Conservation (phyloP, 495 filamentous ascomycete species). For the Neurospora sp. region DNA sequence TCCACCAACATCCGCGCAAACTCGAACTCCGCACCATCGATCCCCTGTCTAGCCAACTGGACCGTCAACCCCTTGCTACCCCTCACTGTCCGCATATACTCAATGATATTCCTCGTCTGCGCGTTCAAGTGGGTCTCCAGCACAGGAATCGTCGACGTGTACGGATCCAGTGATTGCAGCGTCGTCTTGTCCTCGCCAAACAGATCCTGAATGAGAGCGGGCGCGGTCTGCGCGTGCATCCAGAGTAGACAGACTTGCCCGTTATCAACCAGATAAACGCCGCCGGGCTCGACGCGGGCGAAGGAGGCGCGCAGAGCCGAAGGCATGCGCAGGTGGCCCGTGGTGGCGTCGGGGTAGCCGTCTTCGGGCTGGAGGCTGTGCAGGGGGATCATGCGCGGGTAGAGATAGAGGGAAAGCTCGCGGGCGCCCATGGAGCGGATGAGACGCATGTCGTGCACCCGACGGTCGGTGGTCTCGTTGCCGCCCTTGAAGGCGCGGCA, state of each 20-base stretch:
- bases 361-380: slow-evolving; percentile 82
- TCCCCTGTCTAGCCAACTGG: slow-evolving; percentile 83
- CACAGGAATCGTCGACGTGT: slow-evolving; percentile 61
- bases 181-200: slow-evolving; percentile 69
- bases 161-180: slow-evolving; percentile 70
- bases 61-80: slow-evolving; percentile 83
- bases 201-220: slow-evolving; percentile 78
- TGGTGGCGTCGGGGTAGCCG: slow-evolving; percentile 74
- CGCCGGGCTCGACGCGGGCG: slow-evolving; percentile 82
- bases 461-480: slow-evolving; percentile 80
- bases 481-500: slow-evolving; percentile 91
- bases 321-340: slow-evolving; percentile 77
- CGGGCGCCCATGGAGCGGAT: slow-evolving; percentile 75
- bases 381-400: slow-evolving; percentile 84
- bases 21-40: slow-evolving; percentile 94
- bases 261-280: slow-evolving; percentile 96
- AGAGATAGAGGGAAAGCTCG: slow-evolving; percentile 87
- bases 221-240: slow-evolving; percentile 70
- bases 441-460: slow-evolving; percentile 84
- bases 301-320: slow-evolving; percentile 75
- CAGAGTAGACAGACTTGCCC: slow-evolving; percentile 85
- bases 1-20: slow-evolving; percentile 87
- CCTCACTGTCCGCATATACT: slow-evolving; percentile 70
- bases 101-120: slow-evolving; percentile 86
- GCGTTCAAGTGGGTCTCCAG: slow-evolving; percentile 91